Conservation (phyloP, 208 protist genomes). For the Trichomonas tenax region DNA sequence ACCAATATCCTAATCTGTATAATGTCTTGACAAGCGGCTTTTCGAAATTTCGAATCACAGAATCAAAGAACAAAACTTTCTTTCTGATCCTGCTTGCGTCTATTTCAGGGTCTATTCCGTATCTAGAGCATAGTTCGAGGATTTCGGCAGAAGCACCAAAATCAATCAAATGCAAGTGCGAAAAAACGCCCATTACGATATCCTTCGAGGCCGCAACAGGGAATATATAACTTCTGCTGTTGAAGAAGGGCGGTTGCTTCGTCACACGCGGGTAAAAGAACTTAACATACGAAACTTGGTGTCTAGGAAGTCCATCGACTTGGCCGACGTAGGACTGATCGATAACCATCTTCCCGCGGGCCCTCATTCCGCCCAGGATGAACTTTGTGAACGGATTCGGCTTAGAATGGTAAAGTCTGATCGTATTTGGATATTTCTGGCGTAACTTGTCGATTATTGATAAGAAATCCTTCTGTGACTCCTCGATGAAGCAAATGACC, state of each 20-base stretch:
- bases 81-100: neutral
- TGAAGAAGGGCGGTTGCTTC: neutral
- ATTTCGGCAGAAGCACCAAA: neutral
- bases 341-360: neutral
- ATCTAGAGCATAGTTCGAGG: neutral
- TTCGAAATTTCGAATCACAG: neutral
- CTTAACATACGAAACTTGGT: neutral
- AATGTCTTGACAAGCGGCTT: neutral
- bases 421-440: neutral
- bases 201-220: neutral
- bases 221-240: neutral
- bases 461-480: neutral
- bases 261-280: neutral
- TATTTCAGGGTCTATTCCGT: neutral
- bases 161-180: neutral
- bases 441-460: neutral
- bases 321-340: neutral
- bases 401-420: neutral
- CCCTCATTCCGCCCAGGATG: neutral
- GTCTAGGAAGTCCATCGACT: neutral
- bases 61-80: neutral
- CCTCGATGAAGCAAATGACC: neutral
- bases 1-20: neutral
- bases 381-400: neutral
- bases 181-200: neutral